Base-by-base conservation (phyloP, 306 rosid genomes). In the Vachellia pachyceras region DNA sequence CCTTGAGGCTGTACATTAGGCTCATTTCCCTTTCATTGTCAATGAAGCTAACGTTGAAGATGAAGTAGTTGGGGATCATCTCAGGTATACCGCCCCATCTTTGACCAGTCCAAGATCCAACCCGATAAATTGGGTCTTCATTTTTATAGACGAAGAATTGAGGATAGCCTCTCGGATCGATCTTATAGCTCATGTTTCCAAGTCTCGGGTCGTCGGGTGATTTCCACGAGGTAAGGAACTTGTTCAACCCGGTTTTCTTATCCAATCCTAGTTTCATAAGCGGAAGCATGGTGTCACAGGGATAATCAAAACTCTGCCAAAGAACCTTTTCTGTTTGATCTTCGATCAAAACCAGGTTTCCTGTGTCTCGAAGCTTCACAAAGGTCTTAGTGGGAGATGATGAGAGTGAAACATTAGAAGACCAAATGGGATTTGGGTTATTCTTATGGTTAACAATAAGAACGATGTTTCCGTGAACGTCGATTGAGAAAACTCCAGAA, bases 141-240 rank as follows among this genome's bases (percentile, higher is more conserved):
- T 69, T 44, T 7, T 55, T 75, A 55, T 77, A 64, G 0, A 85
- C 37, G 61, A 47, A 85, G 11, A 88, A 14, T 0, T 88, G 87
- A 1, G 89, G 80, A 29, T n/a, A 55, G 37, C 84, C 89, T 2
- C 65, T 70, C 14, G 87, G 86, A 39, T 77, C 49, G 25, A 67
- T 67, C 22, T 46, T 46, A 46, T 12, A 46, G 1, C 22, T 64
- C 11, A 64, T 7, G 9, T 39, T 73, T 6, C 94, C 94, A 0
- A 47, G 69, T 55, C 87, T 88, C 0, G 97, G 97, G 49, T 91
- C 94, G 23, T 84, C 86, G 0, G 41, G 44, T 0, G 83, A 71
- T 67, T 80, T 84, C 90, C 90, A 87, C 0, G 90, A 84, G 11
- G 77, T 80, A 0, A 84, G 49, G 52, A 25, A 54, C 77, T 79